A percentile compares a stretch with the other conserved stretches of the same genome.
These are phyloP conservation scores for Alternaria panax DNA, from an alignment of 2,329 filamentous ascomycete species.

Conservation along the genomic window DNA sequence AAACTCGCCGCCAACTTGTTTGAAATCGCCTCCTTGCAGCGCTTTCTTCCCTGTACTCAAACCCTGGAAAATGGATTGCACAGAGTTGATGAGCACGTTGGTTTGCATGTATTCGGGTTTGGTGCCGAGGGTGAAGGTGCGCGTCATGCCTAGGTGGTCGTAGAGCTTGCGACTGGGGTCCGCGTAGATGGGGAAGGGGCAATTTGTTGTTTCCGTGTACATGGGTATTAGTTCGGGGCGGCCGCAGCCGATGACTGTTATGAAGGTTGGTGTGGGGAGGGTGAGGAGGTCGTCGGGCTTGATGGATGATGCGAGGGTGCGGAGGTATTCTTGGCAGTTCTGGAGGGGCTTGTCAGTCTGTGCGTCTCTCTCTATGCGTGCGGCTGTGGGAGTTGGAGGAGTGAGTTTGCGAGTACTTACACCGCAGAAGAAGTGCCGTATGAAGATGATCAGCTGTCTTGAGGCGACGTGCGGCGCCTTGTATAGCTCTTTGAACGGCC, in stretches of 20 bases:
- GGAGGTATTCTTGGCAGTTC: slow-evolving; percentile 80
- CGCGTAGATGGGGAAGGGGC: slow-evolving; percentile 77
- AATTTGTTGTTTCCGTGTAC: slow-evolving; percentile 69
- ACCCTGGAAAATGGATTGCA: slow-evolving; percentile 66
- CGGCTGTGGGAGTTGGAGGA: too few relatives aligned
- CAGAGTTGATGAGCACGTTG: slow-evolving; percentile 54
- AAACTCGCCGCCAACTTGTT: slow-evolving; percentile 79
- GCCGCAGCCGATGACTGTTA: slow-evolving; percentile 77
- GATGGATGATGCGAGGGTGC: slow-evolving; percentile 66
- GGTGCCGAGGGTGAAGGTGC: slow-evolving; percentile 67
- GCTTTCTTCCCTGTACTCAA: slow-evolving; percentile 67
- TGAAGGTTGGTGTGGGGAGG: slow-evolving; percentile 65
- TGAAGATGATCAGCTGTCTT: slow-evolving; percentile 73
- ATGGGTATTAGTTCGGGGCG: slow-evolving; percentile 71
- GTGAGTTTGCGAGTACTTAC: slow-evolving; percentile 59
- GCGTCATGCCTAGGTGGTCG: slow-evolving; percentile 71
- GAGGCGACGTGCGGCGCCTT: slow-evolving; percentile 44
- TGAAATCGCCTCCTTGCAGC: slow-evolving; percentile 69
- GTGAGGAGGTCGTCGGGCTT: slow-evolving; percentile 53
- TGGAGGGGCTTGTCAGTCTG: slow-evolving; percentile 39
- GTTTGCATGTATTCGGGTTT: slow-evolving; percentile 71
- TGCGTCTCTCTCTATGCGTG: too few relatives aligned
- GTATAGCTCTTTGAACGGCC: slow-evolving; percentile 50
- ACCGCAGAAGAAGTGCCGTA: slow-evolving; percentile 82
- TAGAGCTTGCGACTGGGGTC: slow-evolving; percentile 74